Base-by-base conservation (phyloP, 345 rosid species). In the Cardamine occulta region DNA sequence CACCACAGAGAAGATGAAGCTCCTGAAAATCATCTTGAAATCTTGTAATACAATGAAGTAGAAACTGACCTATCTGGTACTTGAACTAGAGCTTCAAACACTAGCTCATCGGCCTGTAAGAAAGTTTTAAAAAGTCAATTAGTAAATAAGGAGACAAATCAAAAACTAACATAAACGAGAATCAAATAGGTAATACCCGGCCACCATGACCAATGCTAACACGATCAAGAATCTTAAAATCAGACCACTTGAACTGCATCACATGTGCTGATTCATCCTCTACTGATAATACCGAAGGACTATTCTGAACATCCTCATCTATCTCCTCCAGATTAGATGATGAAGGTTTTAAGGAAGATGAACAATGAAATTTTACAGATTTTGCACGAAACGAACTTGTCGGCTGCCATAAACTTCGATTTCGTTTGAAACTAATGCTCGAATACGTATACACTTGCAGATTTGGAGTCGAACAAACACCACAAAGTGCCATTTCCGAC, bases 201-300 rank as follows among this genome's bases (percentile, higher is more conserved):
- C 97, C 96, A 5, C 89, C 89, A 76, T 91, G 95, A 78, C 98
- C 98, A 48, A 82, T 62, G 73, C 97, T 94, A 73, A 91, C 93
- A 59, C 84, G 82, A 78, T 90, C 88, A 76, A 91, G 90, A 59
- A 90, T 72, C 81, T 83, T 83, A 72, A 91, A 91, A 83, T 91
- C 97, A 55, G 88, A 82, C 91, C 86, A 85, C 81, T 77, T 78
- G 82, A 94, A 94, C 86, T 87, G 88, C 42, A 53, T 85, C 51
- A 88, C 98, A 79, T 85, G 86, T 28, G 83, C 82, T 23, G 79
- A 70, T 54, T 84, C 97, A 54, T 83, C 88, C 37, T 85, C 87
- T 26, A 60, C 12, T 0, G 84, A 74, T 6, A 77, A 74, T 4
- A 77, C 78, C 1, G 66, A 69, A 2, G 48, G 8, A 69, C 19